Percentiles rank a stretch among this genome's conserved stretches.
Evolutionary conservation across 2,329 filamentous ascomycete species (phyloP).

Genomic region (Cryoendolithus antarcticus): DNA sequence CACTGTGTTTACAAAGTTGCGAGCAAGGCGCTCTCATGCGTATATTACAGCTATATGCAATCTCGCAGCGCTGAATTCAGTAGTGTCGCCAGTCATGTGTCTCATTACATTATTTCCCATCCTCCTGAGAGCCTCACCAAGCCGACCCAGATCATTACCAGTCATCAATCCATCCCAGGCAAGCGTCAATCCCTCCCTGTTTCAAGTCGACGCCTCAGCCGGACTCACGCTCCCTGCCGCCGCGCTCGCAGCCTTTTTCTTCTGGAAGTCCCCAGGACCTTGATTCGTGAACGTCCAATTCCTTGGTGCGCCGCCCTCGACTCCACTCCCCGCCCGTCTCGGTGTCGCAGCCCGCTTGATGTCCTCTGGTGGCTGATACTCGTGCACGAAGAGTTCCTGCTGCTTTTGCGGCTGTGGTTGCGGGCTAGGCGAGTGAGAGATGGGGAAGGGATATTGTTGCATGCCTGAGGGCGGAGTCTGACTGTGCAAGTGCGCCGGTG

Average conservation of each 20-base stretch:
- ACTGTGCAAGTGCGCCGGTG: slow-evolving; percentile 6
- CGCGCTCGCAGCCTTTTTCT: slow-evolving; percentile 12
- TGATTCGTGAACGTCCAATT: slow-evolving; percentile 38
- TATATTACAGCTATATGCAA: too few relatives aligned
- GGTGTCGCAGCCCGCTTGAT: slow-evolving; percentile 21
- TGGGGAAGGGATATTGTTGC: slow-evolving; percentile 12
- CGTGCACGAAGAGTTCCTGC: slow-evolving; percentile 32
- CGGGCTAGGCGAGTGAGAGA: slow-evolving; percentile 8
- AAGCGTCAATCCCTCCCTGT: neutral
- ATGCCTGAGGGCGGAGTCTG: slow-evolving; percentile 5
- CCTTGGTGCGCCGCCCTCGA: slow-evolving; percentile 23
- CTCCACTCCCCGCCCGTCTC: slow-evolving; percentile 19
- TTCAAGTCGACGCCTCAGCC: slow-evolving; percentile 1
- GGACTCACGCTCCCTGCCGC: slow-evolving; percentile 1
- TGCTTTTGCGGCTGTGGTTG: slow-evolving; percentile 5
- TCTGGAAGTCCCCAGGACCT: slow-evolving; percentile 31
- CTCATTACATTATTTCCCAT: too few relatives aligned
- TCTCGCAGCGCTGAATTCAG: too few relatives aligned
- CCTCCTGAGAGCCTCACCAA: too few relatives aligned
- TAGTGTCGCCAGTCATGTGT: too few relatives aligned
- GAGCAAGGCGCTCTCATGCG: too few relatives aligned
- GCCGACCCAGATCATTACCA: too few relatives aligned
- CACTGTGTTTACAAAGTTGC: too few relatives aligned
- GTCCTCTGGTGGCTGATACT: slow-evolving; percentile 35
- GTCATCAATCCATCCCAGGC: too few relatives aligned